Base-by-base conservation (phyloP, 2,329 filamentous ascomycete species). In the Cladosporium sp. region DNA sequence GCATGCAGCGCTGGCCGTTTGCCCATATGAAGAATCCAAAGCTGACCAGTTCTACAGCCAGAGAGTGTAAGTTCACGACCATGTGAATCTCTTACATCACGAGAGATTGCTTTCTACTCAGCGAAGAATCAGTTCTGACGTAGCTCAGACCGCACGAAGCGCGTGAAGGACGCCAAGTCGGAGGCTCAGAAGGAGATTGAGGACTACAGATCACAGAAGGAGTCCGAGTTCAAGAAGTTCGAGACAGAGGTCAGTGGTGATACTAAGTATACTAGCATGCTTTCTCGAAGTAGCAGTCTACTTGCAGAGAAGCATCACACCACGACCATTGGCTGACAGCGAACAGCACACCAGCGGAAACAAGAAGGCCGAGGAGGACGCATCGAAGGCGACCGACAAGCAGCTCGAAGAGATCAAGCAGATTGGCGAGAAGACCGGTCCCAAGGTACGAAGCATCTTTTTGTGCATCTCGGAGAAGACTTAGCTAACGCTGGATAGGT, bases 161-260 rank as follows among this genome's bases (percentile, higher is more conserved):
- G 92, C 73, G 91, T 99, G 78, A 96, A 91, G 79, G 94, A 97
- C 80, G 94, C 94, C 64, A 90, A 93, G 73, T 87, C 90, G 72
- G 94, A 99, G 78, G 94, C 94, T 63, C 95, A 97, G 80, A 96
- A 96, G 79, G 93, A 99, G 76, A 96, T 99, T 71, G 90, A 96
- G 66, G 88, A 91, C 59, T 97, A 99, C 82, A 86, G 87, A 74
- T 84, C 87, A 70, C 79, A 88, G 69, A 99, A 97, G 81, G 94
- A 99, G 72, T 84, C 89, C 37, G 93, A 97, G 76, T 97, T 92
- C 81, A 93, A 94, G 82, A 88, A 89, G 73, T 97, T 96, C 70
- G 92, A 97, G 81, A 83, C 90, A 64, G 83, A 90, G 83, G 86
- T 88, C 71, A 70, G 55, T 22, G 5, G 36, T 3, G 25, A 15